Conservation (phyloP, 2,329 filamentous ascomycete genomes). For the Rhexocercosporidium sp. region DNA sequence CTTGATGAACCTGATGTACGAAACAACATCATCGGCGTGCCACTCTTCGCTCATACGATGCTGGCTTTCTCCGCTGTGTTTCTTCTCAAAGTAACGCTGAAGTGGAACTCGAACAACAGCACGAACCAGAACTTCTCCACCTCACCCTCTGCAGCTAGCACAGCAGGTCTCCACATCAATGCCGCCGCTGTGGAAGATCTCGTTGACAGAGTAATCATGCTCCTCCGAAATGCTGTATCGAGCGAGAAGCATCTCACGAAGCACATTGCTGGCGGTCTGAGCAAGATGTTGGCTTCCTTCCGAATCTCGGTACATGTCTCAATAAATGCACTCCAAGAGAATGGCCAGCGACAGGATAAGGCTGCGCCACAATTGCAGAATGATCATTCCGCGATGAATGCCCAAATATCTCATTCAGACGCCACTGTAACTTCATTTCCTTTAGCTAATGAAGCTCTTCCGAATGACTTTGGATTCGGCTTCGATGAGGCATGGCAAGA, state of each 20-base stretch:
- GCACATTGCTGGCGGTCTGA: background rate
- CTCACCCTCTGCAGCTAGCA: background rate
- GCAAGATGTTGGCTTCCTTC: conserved; percentile 5
- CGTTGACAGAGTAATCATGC: background rate
- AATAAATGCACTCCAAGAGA: background rate
- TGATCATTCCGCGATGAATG: background rate
- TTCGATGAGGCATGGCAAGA: conserved; percentile 6
- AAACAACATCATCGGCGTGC: background rate
- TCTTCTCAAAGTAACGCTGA: conserved; percentile 1
- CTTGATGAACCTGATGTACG: conserved; percentile 3
- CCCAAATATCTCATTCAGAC: background rate
- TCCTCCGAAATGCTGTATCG: background rate
- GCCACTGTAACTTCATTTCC: background rate
- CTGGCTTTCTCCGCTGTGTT: background rate
- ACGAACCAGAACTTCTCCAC: background rate
- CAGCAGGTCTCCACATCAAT: background rate
- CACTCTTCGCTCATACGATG: conserved; percentile 1
- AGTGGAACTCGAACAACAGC: background rate
- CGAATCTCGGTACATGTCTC: background rate
- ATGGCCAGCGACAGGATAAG: background rate
- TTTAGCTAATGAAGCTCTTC: background rate
- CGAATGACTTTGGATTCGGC: background rate
- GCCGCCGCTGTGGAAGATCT: background rate
- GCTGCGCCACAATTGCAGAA: background rate
- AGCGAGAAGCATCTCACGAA: conserved; percentile 5